Conservation (phyloP, 306 rosid genomes). For the Lotus japonicus region DNA sequence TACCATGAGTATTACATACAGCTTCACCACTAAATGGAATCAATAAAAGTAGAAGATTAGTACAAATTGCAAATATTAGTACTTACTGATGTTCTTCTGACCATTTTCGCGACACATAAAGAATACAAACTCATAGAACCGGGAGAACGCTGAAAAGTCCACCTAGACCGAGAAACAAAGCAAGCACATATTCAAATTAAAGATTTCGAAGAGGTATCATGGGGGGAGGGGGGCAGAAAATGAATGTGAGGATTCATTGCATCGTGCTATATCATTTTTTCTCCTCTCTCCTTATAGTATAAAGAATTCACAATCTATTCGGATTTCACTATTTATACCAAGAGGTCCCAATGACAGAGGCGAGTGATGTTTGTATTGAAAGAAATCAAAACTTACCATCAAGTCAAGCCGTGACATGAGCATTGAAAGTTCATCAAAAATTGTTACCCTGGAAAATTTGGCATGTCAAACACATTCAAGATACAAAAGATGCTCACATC, state of each 20-base stretch:
- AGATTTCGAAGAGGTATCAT: neutral
- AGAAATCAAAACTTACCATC: conserved; percentile 49
- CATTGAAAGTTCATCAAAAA: conserved; percentile 63
- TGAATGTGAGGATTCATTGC: neutral
- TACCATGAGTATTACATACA: conserved; percentile 2
- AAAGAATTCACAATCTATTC: neutral
- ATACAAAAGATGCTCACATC: conserved; percentile 2
- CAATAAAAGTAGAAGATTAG: conserved; percentile 4
- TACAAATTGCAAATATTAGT: neutral
- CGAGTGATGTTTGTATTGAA: neutral
- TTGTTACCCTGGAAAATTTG: conserved; percentile 50
- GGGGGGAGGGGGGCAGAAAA: neutral
- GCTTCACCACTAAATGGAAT: conserved; percentile 2
- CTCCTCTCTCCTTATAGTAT: conserved; percentile 1
- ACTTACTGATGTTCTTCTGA: conserved; percentile 92
- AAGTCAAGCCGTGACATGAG: conserved; percentile 53
- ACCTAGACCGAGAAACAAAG: conserved; percentile 39
- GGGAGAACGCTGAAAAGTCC: conserved; percentile 63
- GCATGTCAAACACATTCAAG: conserved; percentile 7
- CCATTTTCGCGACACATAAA: conserved; percentile 88
- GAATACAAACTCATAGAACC: conserved; percentile 88
- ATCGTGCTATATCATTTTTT: neutral
- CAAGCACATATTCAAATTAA: conserved; percentile 12
- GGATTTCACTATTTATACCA: neutral
- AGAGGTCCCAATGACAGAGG: neutral